These are phyloP conservation scores for Datura wrightii DNA, from an alignment of 257 asterid species.

Conservation along the genomic window DNA sequence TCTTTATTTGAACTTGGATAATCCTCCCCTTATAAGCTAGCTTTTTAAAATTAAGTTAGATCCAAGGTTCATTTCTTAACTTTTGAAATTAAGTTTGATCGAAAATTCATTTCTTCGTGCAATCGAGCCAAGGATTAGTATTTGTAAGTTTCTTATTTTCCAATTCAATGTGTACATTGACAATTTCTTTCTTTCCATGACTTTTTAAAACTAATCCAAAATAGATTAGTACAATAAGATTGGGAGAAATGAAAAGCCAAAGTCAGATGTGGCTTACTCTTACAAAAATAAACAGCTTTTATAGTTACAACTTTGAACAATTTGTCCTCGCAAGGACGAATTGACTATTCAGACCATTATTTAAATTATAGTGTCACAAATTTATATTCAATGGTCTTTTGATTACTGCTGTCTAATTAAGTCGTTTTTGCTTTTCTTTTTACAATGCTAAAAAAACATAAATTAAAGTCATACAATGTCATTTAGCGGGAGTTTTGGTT, in stretches of 20 bases:
- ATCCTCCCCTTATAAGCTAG: no score
- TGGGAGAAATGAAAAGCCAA: not conserved
- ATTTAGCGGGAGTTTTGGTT: not conserved
- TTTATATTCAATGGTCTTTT: not conserved
- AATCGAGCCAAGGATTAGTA: not conserved
- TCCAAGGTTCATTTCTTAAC: no score
- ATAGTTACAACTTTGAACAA: not conserved
- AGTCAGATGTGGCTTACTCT: not conserved
- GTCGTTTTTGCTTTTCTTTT: not conserved
- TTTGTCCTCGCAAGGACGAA: not conserved
- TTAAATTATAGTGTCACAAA: not conserved
- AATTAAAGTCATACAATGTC: not conserved
- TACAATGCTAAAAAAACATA: not conserved
- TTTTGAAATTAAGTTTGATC: no score
- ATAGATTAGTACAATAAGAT: not conserved
- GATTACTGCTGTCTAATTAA: not conserved
- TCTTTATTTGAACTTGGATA: no score
- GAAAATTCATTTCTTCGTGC: not conserved
- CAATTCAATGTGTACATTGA: not conserved
- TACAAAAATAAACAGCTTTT: not conserved
- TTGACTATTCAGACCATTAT: not conserved
- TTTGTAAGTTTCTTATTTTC: not conserved
- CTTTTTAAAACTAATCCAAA: not conserved
- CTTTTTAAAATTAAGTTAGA: no score
- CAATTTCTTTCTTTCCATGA: not conserved